These are phyloP conservation scores for Moringa oleifera DNA, from an alignment of 345 rosid genomes.

Conservation along the genomic window DNA sequence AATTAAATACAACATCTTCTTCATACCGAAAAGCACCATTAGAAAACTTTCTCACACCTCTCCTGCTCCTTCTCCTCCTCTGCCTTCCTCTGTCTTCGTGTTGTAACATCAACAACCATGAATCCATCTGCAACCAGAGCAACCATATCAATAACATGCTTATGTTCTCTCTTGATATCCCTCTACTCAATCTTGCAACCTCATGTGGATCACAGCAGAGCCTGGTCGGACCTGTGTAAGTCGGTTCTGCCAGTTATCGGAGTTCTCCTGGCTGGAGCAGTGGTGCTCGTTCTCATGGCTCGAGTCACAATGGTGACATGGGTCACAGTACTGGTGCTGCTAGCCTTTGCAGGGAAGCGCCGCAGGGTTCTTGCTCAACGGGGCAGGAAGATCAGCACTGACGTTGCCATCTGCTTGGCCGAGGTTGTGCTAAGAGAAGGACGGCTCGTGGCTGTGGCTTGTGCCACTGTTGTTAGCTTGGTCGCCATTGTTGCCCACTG, in stretches of 20 bases:
- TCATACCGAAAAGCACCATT: too few species aligned
- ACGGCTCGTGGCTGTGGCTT: neutral
- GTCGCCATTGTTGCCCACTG: too few species aligned
- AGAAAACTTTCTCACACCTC: too few species aligned
- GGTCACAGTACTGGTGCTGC: constrained; percentile 47
- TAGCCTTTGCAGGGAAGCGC: constrained; percentile 42
- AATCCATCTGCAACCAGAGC: constrained; percentile 10
- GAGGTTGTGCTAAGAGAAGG: constrained; percentile 14
- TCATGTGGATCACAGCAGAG: neutral
- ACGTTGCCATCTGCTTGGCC: constrained; percentile 29
- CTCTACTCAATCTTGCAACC: constrained; percentile 12
- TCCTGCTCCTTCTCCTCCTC: too few species aligned
- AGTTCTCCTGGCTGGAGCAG: constrained; percentile 1
- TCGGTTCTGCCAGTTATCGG: constrained; percentile 19
- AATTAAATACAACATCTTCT: too few species aligned
- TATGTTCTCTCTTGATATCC: constrained; percentile 13
- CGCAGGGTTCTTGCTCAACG: constrained; percentile 37
- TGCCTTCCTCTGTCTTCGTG: neutral
- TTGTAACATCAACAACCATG: neutral
- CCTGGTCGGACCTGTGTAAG: constrained; percentile 15
- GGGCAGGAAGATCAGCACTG: constrained; percentile 41
- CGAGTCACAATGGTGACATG: constrained; percentile 49
- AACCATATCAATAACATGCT: constrained; percentile 6
- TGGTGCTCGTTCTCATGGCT: constrained; percentile 31
- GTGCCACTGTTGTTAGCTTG: too few species aligned